A percentile compares a stretch with the other conserved stretches of the same genome.
Evolutionary conservation across 2,329 filamentous ascomycete species (phyloP).

Genomic region (Aspergillus vadensis): DNA sequence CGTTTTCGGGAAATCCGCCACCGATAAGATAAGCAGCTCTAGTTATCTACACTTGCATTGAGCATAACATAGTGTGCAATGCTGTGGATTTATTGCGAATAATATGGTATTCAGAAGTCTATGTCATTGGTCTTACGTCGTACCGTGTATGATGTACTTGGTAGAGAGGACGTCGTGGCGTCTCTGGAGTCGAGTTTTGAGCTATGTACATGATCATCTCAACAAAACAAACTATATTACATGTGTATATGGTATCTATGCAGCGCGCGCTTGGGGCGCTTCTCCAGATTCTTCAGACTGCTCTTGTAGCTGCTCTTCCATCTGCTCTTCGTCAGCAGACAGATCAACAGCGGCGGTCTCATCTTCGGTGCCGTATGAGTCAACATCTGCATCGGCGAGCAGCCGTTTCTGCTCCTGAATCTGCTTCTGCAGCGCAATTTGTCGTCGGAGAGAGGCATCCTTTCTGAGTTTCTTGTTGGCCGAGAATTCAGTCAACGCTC

Average conservation of each 20-base stretch:
- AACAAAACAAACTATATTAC: no score
- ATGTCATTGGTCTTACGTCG: no score
- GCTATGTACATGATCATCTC: no score
- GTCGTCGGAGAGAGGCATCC: conserved; percentile 40
- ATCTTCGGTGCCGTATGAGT: conserved; percentile 6
- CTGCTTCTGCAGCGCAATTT: conserved; percentile 42
- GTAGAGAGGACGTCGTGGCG: no score
- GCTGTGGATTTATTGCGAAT: no score
- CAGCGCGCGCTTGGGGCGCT: neutral
- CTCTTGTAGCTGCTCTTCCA: conserved; percentile 8
- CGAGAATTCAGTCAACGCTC: conserved; percentile 61
- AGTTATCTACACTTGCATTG: neutral
- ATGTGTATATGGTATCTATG: neutral
- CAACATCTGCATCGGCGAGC: conserved; percentile 25
- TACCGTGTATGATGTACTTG: no score
- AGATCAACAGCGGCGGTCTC: conserved; percentile 18
- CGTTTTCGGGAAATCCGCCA: conserved; percentile 29
- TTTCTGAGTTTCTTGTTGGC: conserved; percentile 44
- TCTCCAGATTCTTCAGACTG: neutral
- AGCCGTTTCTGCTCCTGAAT: conserved; percentile 30
- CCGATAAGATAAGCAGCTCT: conserved; percentile 35
- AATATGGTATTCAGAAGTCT: no score
- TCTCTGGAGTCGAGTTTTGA: no score
- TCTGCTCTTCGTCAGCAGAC: conserved; percentile 18
- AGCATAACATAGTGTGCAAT: neutral